Percentiles rank a stretch among this genome's conserved stretches.
Evolutionary conservation across 805 yeast genomes (phyloP).

Genomic region (Nakazawaea wyomingensis): DNA sequence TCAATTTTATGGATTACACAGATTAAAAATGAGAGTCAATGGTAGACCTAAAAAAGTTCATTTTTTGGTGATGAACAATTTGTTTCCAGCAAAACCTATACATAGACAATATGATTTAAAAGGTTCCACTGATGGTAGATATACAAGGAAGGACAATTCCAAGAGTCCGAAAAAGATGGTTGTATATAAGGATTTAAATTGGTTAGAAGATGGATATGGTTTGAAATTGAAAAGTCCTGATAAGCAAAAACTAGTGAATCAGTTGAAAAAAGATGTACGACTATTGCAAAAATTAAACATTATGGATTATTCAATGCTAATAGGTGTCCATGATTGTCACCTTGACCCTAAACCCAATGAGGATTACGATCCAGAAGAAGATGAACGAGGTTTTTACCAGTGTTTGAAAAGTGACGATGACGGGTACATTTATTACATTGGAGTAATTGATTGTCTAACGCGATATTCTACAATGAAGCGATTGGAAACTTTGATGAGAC

Average conservation of each 20-base stretch:
- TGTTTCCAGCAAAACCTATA: conserved; percentile 91
- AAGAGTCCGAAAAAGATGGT: conserved; percentile 27
- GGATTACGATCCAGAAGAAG: conserved; percentile 20
- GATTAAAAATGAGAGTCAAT: conserved; percentile 70
- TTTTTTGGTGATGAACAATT: conserved; percentile 93
- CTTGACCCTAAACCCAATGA: conserved; percentile 31
- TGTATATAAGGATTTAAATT: conserved; percentile 83
- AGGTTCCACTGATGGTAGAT: conserved; percentile 85
- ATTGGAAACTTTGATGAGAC: conserved; percentile 82
- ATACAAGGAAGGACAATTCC: conserved; percentile 36
- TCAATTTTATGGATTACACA: conserved; percentile 94
- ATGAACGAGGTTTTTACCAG: conserved; percentile 29
- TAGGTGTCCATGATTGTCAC: conserved; percentile 80
- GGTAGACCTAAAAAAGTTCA: conserved; percentile 66
- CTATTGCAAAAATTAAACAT: conserved; percentile 71
- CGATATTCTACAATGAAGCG: conserved; percentile 67
- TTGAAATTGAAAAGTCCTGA: conserved; percentile 77
- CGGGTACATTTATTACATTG: conserved; percentile 71
- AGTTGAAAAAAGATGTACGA: conserved; percentile 69
- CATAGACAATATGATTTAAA: conserved; percentile 86
- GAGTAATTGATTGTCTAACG: conserved; percentile 92
- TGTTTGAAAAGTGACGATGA: conserved; percentile 81
- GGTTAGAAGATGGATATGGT: conserved; percentile 62
- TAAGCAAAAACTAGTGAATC: conserved; percentile 53
- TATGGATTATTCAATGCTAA: conserved; percentile 90